Evolutionary conservation across 2,329 filamentous ascomycete genomes (phyloP), one percentile per base, ranked within the genome.

Genomic region (Sporothrix brasiliensis): DNA sequence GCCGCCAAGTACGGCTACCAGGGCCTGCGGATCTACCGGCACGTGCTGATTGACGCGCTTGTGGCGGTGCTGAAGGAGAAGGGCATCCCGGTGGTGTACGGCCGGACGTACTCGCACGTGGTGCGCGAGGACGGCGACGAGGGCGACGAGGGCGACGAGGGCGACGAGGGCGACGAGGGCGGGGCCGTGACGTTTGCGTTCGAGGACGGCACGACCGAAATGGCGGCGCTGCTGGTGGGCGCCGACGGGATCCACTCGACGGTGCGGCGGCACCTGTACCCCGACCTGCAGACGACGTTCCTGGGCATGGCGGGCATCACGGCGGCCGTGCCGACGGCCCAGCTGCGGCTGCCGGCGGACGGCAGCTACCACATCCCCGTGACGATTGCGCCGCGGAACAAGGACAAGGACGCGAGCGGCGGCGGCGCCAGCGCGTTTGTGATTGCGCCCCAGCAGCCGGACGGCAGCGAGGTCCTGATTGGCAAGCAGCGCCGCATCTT

Each of bases 21-120:
- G 0, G 86, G 79, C 1, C 77, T 88, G 13, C 83, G 87, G 3
- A 83, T 89, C 41, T 87, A 87, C 74, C 81, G 87, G 1, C 77
- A 82, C 52, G 79, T 82, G 0, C 79, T 89, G 14, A 81, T 89
- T 67, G 78, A 83, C 5, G 80, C 82, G n/a, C 77, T 89, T 19
- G 76, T 81, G 1, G 76, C 76, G 0, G 79, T 82, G 70, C 73
- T 86, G 6, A 74, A 76, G 2, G 79, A 81, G 34, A 52, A 61
- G 10, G 77, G 77, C 0, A 79, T 89, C 1, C 78, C 16, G 2
- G 54, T 60, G 6, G 54, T 60, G 30, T 60, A 60, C 54, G 34
- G 34, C 30, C 54, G 54, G 30, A 60, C 39, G 54, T 60, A 60
- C 54, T 11, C 30, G 30, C 54, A 41, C 14, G 27, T 60, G 16